Conservation (phyloP, 23 red algal species). For the Agarophyton chilense region DNA sequence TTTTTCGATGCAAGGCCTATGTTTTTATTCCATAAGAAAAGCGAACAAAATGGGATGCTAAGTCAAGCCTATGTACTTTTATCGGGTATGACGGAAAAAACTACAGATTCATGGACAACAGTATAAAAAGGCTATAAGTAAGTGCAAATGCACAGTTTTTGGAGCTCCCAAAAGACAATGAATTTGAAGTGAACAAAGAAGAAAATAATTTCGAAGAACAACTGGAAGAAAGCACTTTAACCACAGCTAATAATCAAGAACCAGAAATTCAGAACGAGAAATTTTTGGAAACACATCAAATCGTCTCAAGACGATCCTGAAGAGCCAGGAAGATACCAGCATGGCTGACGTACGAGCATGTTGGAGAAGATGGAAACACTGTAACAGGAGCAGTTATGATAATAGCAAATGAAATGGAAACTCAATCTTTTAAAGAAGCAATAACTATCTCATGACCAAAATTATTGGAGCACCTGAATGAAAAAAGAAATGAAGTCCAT, state of each 20-base stretch:
- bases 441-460: background rate
- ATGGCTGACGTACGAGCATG: too few species aligned
- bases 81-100: too few species aligned
- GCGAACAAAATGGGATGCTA: background rate
- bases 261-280: background rate
- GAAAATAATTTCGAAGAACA: background rate
- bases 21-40: too few species aligned
- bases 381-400: background rate
- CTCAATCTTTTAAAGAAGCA: background rate
- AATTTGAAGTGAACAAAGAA: background rate
- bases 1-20: too few species aligned
- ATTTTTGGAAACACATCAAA: background rate
- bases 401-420: background rate
- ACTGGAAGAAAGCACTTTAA: background rate
- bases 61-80: background rate
- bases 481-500: slow-evolving; percentile 14
- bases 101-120: too few species aligned
- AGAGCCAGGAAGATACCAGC: background rate
- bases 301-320: background rate
- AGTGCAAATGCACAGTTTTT: too few species aligned
- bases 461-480: background rate
- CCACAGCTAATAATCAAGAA: background rate
- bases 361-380: background rate
- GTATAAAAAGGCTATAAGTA: too few species aligned
- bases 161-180: too few species aligned